phyloP scores from a whole-genome alignment of 2,329 filamentous ascomycete species.

The Exophiala viscosa region DNA sequence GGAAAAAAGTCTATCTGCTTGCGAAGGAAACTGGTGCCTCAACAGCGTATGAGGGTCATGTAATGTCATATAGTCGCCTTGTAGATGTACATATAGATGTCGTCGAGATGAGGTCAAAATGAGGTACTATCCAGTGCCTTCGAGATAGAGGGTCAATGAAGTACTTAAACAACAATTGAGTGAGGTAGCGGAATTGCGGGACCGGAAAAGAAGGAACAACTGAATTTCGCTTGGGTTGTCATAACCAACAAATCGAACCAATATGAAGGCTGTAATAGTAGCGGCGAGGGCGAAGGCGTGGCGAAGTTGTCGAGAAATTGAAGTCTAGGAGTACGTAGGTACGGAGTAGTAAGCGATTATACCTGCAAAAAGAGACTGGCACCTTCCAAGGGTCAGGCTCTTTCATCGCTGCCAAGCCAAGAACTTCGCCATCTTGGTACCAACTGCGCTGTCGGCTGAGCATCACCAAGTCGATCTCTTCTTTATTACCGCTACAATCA shows the following conservation, averaged over 20 bases:
- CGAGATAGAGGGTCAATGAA: neutral
- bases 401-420: conserved; percentile 1
- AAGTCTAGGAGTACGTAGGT: neutral
- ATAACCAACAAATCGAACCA: neutral
- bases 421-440: neutral
- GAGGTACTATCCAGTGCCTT: no score
- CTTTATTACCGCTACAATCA: conserved; percentile 12
- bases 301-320: neutral
- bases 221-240: neutral
- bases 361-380: neutral
- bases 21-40: no score
- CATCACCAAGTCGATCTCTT: conserved; percentile 10
- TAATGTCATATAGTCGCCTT: no score
- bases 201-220: neutral
- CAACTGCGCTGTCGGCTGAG: conserved; percentile 1
- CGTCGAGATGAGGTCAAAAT: no score
- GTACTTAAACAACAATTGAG: neutral
- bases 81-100: no score
- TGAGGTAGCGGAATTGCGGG: neutral
- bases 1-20: no score
- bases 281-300: neutral
- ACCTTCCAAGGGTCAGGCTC: conserved; percentile 1
- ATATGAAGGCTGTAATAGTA: no score
- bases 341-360: neutral
- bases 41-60: no score